These are phyloP conservation scores for Wallemia hederae DNA, from an alignment of 1,284 basidiomycete genomes.

Conservation along the genomic window DNA sequence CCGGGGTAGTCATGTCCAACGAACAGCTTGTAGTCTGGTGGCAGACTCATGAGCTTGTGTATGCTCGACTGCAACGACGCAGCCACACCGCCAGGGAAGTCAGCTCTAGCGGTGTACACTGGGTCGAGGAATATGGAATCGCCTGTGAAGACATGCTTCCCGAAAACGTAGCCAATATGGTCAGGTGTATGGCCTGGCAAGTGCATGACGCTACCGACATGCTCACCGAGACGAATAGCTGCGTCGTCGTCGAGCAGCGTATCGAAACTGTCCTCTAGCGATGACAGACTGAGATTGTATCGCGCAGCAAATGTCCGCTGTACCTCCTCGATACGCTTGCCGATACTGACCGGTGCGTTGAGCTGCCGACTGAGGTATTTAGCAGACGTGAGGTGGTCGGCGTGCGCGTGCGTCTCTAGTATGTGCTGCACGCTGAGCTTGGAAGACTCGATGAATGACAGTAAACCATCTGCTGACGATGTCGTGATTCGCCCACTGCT, in stretches of 20 bases:
- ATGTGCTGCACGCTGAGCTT: conserved; percentile 7
- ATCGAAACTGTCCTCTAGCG: conserved; percentile 10
- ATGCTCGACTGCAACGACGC: conserved; percentile 8
- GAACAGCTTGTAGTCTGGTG: conserved; percentile 9
- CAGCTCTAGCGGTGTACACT: conserved; percentile 11
- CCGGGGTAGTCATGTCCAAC: conserved; percentile 10
- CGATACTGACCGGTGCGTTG: conserved; percentile 3
- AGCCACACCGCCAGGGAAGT: conserved; percentile 12
- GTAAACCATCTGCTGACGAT: conserved; percentile 7
- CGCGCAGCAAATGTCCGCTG: conserved; percentile 4
- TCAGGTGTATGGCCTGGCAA: conserved; percentile 11
- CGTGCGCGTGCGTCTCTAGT: conserved; percentile 10
- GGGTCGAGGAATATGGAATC: conserved; percentile 12
- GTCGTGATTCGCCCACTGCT: conserved; percentile 7
- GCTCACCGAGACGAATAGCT: conserved; percentile 7
- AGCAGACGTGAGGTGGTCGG: conserved; percentile 7
- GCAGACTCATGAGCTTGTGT: conserved; percentile 9
- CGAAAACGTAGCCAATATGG: conserved; percentile 5
- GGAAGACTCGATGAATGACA: conserved; percentile 7
- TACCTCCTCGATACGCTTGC: conserved; percentile 4
- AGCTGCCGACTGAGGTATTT: background rate
- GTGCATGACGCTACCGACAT: conserved; percentile 7
- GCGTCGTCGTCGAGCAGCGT: conserved; percentile 9
- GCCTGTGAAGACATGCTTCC: conserved; percentile 10
- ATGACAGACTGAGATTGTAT: conserved; percentile 7